Conservation (phyloP, 2,329 filamentous ascomycete species). For the Anisogramma anomala region DNA sequence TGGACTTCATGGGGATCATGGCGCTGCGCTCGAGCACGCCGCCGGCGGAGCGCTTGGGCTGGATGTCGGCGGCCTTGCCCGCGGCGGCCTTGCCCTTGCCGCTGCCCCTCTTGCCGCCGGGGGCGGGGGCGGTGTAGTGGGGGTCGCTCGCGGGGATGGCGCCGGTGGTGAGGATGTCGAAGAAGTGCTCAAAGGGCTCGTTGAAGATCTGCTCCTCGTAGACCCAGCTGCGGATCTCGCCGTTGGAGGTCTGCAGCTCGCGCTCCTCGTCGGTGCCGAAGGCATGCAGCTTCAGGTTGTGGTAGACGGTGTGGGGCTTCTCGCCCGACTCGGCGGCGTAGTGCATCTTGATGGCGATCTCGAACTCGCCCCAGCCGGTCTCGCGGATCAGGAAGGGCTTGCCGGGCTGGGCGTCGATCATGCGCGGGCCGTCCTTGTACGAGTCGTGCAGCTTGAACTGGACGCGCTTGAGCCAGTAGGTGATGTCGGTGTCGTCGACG, state of each 20-base stretch:
- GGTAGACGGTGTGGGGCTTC: constrained; percentile 92
- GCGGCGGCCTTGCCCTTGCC: constrained; percentile 44
- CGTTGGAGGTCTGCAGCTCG: constrained; percentile 44
- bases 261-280: constrained; percentile 74
- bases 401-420: constrained; percentile 59
- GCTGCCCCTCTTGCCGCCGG: constrained; percentile 36
- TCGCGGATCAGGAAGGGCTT: constrained; percentile 73
- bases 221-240: constrained; percentile 62
- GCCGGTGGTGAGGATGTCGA: constrained; percentile 70
- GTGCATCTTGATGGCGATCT: constrained; percentile 89
- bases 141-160: constrained; percentile 34
- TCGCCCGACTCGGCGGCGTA: constrained; percentile 80
- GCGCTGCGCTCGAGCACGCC: constrained; percentile 56
- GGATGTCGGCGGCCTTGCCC: constrained; percentile 24
- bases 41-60: constrained; percentile 29
- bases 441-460: constrained; percentile 98
- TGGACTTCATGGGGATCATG: constrained; percentile 58
- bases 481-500: constrained; percentile 79
- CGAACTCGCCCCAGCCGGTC: constrained; percentile 97
- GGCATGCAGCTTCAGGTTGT: constrained; percentile 81
- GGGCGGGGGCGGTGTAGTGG: constrained; percentile 4
- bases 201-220: constrained; percentile 97
- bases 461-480: constrained; percentile 91
- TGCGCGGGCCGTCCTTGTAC: constrained; percentile 81
- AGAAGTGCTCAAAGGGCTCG: constrained; percentile 88